Conservation (phyloP, 768 basidiomycete species). For the Saitozyma podzolica region DNA sequence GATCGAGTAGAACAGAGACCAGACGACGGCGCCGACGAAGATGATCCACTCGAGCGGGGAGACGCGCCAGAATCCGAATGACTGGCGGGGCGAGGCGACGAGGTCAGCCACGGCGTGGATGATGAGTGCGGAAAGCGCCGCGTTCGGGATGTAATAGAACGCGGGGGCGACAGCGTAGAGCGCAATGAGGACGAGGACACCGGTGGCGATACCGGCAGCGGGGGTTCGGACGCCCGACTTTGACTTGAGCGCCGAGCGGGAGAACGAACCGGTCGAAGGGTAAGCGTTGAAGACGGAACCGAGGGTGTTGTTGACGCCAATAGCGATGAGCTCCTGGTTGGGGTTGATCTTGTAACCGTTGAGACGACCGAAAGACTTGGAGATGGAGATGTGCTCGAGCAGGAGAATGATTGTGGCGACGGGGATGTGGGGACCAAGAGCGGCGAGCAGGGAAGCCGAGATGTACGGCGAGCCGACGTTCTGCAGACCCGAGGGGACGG, state of each 20-base stretch:
- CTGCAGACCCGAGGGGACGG: slow-evolving; percentile 73
- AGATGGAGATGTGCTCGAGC: slow-evolving; percentile 94
- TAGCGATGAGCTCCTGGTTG: slow-evolving; percentile 92
- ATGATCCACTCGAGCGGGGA: slow-evolving; percentile 90
- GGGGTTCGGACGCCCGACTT: slow-evolving; percentile 98
- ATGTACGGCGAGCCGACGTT: slow-evolving; percentile 59
- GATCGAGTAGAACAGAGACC: slow-evolving; percentile 89
- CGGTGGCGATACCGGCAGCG: slow-evolving; percentile 78
- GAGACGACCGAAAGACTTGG: slow-evolving; percentile 90
- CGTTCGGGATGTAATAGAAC: slow-evolving; percentile 69
- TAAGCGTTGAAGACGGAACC: slow-evolving; percentile 89
- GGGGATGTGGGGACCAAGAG: slow-evolving; percentile 68
- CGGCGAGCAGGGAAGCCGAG: slow-evolving; percentile 60
- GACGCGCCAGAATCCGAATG: slow-evolving; percentile 89
- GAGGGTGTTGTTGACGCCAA: slow-evolving; percentile 92
- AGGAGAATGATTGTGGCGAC: slow-evolving; percentile 61
- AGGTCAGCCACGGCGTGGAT: slow-evolving; percentile 81
- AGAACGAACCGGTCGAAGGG: slow-evolving; percentile 97
- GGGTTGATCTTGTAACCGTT: slow-evolving; percentile 86
- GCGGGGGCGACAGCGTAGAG: slow-evolving; percentile 90
- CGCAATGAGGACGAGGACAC: slow-evolving; percentile 85
- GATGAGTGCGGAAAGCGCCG: slow-evolving; percentile 81
- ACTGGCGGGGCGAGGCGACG: slow-evolving; percentile 76
- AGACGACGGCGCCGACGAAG: slow-evolving; percentile 79
- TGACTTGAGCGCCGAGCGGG: slow-evolving; percentile 91